A percentile compares a stretch with the other conserved stretches of the same genome.
Evolutionary conservation across 129 eudicot genomes (phyloP).

Genomic region (Rutidosis leptorrhynchoides): DNA sequence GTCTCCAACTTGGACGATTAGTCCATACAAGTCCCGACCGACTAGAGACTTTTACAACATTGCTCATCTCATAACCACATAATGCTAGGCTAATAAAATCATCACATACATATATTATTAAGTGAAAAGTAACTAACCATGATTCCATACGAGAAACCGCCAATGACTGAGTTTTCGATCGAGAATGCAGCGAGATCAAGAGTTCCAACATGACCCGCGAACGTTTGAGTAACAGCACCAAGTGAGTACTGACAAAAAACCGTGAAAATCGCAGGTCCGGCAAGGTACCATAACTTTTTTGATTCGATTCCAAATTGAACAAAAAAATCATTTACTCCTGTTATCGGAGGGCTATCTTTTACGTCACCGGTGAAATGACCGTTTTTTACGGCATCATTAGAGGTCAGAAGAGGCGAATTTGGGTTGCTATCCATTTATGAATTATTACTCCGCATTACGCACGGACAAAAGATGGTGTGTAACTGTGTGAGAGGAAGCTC

Average conservation of each 20-base stretch:
- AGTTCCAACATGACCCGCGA: constrained; percentile 45
- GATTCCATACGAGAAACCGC: constrained; percentile 60
- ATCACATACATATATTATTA: no score
- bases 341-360: constrained; percentile 46
- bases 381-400: constrained; percentile 4
- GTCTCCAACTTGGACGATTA: no score
- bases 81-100: no score
- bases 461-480: background rate
- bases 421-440: constrained; percentile 23
- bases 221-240: constrained; percentile 49
- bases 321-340: constrained; percentile 32
- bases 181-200: constrained; percentile 46
- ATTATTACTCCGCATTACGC: constrained; percentile 2
- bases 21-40: no score
- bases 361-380: constrained; percentile 44
- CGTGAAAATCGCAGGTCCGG: constrained; percentile 55
- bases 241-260: constrained; percentile 49
- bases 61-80: no score
- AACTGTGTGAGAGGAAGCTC: background rate
- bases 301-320: constrained; percentile 48
- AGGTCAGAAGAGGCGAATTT: constrained; percentile 27
- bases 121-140: constrained; percentile 45
- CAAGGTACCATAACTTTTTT: constrained; percentile 48
- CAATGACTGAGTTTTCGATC: constrained; percentile 45
- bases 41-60: no score